phyloP scores from a whole-genome alignment of 805 yeast species.

The Metschnikowia proteae region DNA sequence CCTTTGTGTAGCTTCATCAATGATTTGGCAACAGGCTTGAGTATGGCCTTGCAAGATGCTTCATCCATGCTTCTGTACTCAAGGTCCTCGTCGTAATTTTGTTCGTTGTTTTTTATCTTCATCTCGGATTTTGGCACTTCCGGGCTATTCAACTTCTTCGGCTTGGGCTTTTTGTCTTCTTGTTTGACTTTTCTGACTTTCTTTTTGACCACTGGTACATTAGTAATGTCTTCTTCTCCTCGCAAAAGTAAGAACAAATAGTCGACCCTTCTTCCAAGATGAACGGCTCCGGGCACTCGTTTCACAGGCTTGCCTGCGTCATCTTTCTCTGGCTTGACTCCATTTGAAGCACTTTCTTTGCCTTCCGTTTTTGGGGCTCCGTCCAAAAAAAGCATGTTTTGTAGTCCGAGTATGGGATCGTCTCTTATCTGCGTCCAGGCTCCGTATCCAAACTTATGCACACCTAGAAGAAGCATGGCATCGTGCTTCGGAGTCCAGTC shows the following conservation, averaged over 20 bases:
- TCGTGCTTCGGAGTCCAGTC: conserved; percentile 84
- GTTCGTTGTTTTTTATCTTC: conserved; percentile 19
- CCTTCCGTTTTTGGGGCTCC: conserved; percentile 12
- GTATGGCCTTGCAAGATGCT: conserved; percentile 52
- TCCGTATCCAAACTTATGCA: conserved; percentile 90
- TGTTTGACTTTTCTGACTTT: conserved; percentile 19
- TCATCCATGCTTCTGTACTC: conserved; percentile 83
- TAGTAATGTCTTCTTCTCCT: conserved; percentile 45
- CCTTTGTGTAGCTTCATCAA: conserved; percentile 67
- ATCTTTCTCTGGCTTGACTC: conserved; percentile 13
- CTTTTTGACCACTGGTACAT: conserved; percentile 16
- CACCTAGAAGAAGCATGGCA: conserved; percentile 81
- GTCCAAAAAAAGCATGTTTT: conserved; percentile 76
- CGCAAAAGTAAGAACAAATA: conserved; percentile 69
- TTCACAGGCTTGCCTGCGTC: conserved; percentile 40
- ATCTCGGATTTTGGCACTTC: conserved; percentile 8
- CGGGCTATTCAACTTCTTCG: conserved; percentile 14
- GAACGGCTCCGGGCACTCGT: conserved; percentile 88
- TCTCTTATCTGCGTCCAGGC: conserved; percentile 93
- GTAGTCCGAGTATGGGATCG: conserved; percentile 85
- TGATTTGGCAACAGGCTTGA: conserved; percentile 67
- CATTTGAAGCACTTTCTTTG: conserved; percentile 13
- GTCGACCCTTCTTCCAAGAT: conserved; percentile 86
- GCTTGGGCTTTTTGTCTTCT: conserved; percentile 18
- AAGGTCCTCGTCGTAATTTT: conserved; percentile 28